Evolutionary conservation across 495 filamentous ascomycete genomes (phyloP).

Genomic region (Saxophila tyrrhenica): DNA sequence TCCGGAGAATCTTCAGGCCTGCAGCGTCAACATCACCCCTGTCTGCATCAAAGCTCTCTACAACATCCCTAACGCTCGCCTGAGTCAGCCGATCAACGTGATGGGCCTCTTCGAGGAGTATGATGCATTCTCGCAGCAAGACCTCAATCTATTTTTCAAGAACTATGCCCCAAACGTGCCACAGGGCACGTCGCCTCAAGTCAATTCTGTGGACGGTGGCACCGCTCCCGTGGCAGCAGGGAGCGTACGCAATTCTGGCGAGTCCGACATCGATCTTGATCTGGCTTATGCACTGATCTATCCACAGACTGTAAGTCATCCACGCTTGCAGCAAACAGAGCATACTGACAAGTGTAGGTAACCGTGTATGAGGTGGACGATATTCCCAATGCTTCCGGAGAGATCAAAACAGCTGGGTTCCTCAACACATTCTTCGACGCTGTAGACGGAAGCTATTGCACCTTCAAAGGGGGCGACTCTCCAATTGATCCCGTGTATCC

Average conservation of each 20-base stretch:
- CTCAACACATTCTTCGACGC: constrained; percentile 14
- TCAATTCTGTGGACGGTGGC: constrained; percentile 7
- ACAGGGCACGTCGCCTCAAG: constrained; percentile 13
- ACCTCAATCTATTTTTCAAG: constrained; percentile 13
- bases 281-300: constrained; percentile 16
- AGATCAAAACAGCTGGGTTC: too few relatives aligned
- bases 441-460: constrained; percentile 17
- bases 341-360: too few relatives aligned
- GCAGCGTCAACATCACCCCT: constrained; percentile 17
- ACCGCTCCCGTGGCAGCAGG: not conserved
- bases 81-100: constrained; percentile 9
- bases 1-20: too few relatives aligned
- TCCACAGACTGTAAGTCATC: constrained; percentile 12
- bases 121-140: not conserved
- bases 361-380: too few relatives aligned
- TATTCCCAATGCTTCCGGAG: too few relatives aligned
- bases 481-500: constrained; percentile 13
- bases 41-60: constrained; percentile 13
- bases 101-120: constrained; percentile 7
- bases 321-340: too few relatives aligned
- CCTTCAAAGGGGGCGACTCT: constrained; percentile 9
- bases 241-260: constrained; percentile 1
- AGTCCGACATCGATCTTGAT: constrained; percentile 14
- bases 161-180: constrained; percentile 8
- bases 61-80: constrained; percentile 7